Evolutionary conservation across 176 grass and related monocot species (phyloP).

Genomic region (Hordeum vulgare): DNA sequence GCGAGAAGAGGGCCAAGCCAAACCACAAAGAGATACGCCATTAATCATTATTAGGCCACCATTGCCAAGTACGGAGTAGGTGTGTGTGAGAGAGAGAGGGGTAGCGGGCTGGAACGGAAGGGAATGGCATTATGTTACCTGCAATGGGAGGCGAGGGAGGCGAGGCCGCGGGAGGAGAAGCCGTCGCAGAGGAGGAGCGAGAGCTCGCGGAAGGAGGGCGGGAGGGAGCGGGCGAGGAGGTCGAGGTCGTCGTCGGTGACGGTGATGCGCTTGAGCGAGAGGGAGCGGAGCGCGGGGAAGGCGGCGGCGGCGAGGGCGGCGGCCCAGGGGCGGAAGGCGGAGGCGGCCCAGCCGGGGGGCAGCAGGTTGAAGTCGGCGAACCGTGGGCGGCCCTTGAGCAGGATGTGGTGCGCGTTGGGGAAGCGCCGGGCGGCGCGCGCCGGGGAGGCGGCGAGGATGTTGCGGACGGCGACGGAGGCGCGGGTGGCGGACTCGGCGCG

Average conservation of each 20-base stretch:
- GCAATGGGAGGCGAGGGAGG: constrained; percentile 69
- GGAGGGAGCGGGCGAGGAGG: constrained; percentile 42
- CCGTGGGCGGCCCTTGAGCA: constrained; percentile 82
- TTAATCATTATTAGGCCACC: background rate
- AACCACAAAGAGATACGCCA: background rate
- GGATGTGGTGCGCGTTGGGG: constrained; percentile 41
- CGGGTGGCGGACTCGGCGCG: constrained; percentile 73
- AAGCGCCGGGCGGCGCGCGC: constrained; percentile 59
- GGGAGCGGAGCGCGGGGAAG: constrained; percentile 42
- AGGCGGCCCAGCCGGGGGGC: constrained; percentile 64
- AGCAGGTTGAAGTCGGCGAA: constrained; percentile 93
- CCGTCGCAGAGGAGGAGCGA: constrained; percentile 86
- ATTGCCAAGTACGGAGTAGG: background rate
- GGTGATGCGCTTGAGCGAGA: constrained; percentile 84
- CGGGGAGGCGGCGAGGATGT: constrained; percentile 73
- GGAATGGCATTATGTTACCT: constrained; percentile 39
- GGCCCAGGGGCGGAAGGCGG: constrained; percentile 67
- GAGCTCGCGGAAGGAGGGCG: constrained; percentile 54
- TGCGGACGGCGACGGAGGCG: constrained; percentile 53
- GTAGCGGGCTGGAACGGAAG: background rate
- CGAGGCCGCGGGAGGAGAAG: constrained; percentile 73
- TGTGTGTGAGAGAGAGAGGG: background rate
- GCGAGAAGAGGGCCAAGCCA: background rate
- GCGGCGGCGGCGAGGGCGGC: constrained; percentile 30
- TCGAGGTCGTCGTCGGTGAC: constrained; percentile 75